These are phyloP conservation scores for Chytriomyces sp. DNA, from an alignment of 192 early-diverging fungal genomes.

Conservation along the genomic window DNA sequence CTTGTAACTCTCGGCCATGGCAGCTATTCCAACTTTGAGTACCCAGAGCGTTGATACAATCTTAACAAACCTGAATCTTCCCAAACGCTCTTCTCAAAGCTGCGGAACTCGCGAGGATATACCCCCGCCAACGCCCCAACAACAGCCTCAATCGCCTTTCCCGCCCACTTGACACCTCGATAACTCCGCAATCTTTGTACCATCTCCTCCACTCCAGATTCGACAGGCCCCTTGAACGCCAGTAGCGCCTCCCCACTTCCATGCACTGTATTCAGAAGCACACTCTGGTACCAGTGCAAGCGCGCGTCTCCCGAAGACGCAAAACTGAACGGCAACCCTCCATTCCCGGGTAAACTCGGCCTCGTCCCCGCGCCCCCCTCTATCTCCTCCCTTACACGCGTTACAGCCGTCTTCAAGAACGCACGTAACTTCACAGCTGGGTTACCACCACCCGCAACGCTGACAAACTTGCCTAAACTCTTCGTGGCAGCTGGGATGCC, in stretches of 20 bases:
- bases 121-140: constrained; percentile 51
- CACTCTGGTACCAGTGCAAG: constrained; percentile 78
- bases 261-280: constrained; percentile 56
- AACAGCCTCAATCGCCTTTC: constrained; percentile 56
- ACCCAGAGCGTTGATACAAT: neutral
- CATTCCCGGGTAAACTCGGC: constrained; percentile 40
- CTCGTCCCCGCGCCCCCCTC: constrained; percentile 63
- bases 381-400: constrained; percentile 64
- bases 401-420: constrained; percentile 62
- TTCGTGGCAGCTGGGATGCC: constrained; percentile 72
- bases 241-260: constrained; percentile 54
- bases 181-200: constrained; percentile 55
- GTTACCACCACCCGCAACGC: constrained; percentile 42
- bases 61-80: constrained; percentile 46
- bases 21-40: constrained; percentile 38
- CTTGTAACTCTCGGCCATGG: constrained; percentile 67
- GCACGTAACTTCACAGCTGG: constrained; percentile 49
- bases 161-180: constrained; percentile 73
- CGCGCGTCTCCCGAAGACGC: constrained; percentile 62
- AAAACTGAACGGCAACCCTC: constrained; percentile 50
- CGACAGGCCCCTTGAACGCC: constrained; percentile 42
- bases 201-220: constrained; percentile 18
- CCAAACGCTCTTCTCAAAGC: constrained; percentile 56
- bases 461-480: constrained; percentile 60
- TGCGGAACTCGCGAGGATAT: constrained; percentile 64